Conservation (phyloP, 305 asterid genomes). For the Fraxinus nigra region DNA sequence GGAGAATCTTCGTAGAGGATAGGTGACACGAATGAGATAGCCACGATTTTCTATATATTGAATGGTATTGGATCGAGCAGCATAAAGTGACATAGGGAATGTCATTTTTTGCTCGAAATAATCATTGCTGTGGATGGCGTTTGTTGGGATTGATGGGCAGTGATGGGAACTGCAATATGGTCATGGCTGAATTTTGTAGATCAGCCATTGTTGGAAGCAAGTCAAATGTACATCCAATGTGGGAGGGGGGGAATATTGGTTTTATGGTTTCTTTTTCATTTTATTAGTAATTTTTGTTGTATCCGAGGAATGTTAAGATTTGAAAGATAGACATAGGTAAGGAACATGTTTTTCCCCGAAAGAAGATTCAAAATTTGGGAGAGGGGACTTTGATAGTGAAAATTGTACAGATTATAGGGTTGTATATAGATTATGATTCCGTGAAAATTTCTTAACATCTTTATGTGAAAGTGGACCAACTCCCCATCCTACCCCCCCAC, state of each 20-base stretch:
- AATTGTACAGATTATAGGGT: slow-evolving; percentile 57
- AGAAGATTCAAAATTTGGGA: slow-evolving; percentile 39
- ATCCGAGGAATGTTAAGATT: slow-evolving; percentile 40
- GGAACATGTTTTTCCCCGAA: slow-evolving; percentile 37
- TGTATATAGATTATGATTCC: slow-evolving; percentile 33
- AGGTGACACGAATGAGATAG: slow-evolving; percentile 37
- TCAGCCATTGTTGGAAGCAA: slow-evolving; percentile 44
- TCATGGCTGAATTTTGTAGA: slow-evolving; percentile 62
- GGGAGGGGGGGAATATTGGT: slow-evolving; percentile 34
- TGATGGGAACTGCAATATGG: neutral
- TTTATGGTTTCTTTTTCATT: slow-evolving; percentile 25
- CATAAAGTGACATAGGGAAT: neutral
- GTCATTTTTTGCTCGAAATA: neutral
- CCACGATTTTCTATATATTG: neutral
- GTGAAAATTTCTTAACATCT: slow-evolving; percentile 21
- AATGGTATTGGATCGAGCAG: neutral
- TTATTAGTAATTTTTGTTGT: slow-evolving; percentile 32
- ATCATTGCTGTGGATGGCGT: neutral
- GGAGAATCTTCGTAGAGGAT: slow-evolving; percentile 76
- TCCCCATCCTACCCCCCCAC: too few species aligned
- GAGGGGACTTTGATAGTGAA: slow-evolving; percentile 44
- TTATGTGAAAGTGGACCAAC: slow-evolving; percentile 18
- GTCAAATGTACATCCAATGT: slow-evolving; percentile 44
- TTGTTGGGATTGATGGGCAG: neutral
- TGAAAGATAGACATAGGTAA: slow-evolving; percentile 61